These are phyloP conservation scores for Pythium aristosporum DNA, from an alignment of 352 stramenopile genomes.

Conservation along the genomic window DNA sequence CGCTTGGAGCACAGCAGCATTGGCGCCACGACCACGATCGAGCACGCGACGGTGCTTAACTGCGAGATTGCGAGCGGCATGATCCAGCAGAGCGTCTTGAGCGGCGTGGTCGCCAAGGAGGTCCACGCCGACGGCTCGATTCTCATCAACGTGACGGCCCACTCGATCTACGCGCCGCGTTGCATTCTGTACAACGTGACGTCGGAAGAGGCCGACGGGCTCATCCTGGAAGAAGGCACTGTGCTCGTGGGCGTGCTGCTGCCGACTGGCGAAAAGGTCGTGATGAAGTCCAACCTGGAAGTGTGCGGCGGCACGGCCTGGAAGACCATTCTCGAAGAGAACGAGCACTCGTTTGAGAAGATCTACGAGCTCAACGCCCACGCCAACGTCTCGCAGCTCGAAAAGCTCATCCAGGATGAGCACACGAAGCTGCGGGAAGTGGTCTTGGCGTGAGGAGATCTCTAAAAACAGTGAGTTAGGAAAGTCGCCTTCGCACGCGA, in stretches of 20 bases:
- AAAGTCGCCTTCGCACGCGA: background rate
- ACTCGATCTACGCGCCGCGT: slow-evolving; percentile 93
- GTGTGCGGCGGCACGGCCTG: slow-evolving; percentile 94
- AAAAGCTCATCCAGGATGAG: slow-evolving; percentile 84
- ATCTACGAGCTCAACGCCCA: slow-evolving; percentile 94
- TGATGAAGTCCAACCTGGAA: slow-evolving; percentile 91
- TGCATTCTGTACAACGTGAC: slow-evolving; percentile 98
- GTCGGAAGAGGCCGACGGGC: slow-evolving; percentile 84
- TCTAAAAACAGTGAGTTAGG: slow-evolving; percentile 21
- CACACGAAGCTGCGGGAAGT: slow-evolving; percentile 76
- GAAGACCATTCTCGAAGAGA: slow-evolving; percentile 92
- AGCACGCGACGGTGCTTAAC: slow-evolving; percentile 77
- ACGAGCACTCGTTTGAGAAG: slow-evolving; percentile 94
- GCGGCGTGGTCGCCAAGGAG: slow-evolving; percentile 85
- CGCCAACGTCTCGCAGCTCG: slow-evolving; percentile 82
- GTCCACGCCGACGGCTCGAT: slow-evolving; percentile 95
- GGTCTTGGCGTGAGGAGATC: slow-evolving; percentile 48
- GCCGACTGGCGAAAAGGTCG: slow-evolving; percentile 89
- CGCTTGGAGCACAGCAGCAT: slow-evolving; percentile 75
- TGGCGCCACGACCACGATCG: slow-evolving; percentile 50
- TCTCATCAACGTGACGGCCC: slow-evolving; percentile 97
- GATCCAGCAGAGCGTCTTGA: slow-evolving; percentile 87
- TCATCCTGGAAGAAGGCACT: slow-evolving; percentile 91
- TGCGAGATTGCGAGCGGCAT: slow-evolving; percentile 63
- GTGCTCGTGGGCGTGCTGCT: slow-evolving; percentile 94